Evolutionary conservation across 192 early-diverging fungal genomes (phyloP).

Genomic region (Coemansia sp.): DNA sequence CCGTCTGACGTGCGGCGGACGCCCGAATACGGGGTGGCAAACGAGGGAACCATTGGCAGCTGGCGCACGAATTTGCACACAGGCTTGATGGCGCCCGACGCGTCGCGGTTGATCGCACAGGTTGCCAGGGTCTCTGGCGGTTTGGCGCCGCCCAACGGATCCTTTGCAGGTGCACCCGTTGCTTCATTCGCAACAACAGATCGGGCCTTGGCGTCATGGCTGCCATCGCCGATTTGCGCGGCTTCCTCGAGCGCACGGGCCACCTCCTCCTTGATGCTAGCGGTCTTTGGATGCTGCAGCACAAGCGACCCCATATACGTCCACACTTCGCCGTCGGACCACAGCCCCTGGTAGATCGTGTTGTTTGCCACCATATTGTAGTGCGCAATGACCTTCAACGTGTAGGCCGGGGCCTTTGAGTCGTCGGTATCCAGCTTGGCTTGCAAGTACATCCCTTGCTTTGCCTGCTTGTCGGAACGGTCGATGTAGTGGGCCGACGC

Average conservation of each 20-base stretch:
- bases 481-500: conserved; percentile 47
- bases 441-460: conserved; percentile 46
- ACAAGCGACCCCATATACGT: conserved; percentile 54
- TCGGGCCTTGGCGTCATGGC: not conserved
- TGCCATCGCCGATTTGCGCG: conserved; percentile 10
- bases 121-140: conserved; percentile 50
- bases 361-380: conserved; percentile 58
- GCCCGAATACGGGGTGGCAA: conserved; percentile 36
- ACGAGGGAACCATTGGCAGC: conserved; percentile 47
- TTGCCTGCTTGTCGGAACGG: not conserved
- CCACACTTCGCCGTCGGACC: conserved; percentile 54
- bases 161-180: not conserved
- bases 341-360: conserved; percentile 55
- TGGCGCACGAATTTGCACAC: conserved; percentile 50
- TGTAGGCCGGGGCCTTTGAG: conserved; percentile 9
- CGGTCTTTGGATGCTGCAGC: conserved; percentile 44
- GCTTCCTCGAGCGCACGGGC: conserved; percentile 42
- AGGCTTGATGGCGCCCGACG: conserved; percentile 34
- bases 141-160: conserved; percentile 29
- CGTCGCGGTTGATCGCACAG: conserved; percentile 46
- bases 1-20: conserved; percentile 40
- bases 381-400: conserved; percentile 52
- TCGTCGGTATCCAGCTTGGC: conserved; percentile 38
- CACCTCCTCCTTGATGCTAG: conserved; percentile 49
- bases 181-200: not conserved